Evolutionary conservation across 306 rosid species (phyloP).

Genomic region (Dalbergia oliveri): DNA sequence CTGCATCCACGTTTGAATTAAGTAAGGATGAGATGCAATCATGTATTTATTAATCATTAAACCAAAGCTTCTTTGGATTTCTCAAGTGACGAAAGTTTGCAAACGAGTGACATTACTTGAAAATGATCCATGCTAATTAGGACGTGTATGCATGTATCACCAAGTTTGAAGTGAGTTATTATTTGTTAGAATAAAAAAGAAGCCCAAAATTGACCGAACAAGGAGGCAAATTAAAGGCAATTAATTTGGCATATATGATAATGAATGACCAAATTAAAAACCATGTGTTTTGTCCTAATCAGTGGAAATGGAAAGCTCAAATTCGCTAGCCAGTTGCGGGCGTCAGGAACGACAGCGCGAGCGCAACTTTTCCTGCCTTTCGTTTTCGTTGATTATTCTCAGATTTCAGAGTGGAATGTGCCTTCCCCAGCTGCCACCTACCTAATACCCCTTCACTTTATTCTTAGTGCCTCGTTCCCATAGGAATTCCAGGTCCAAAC

Average conservation of each 20-base stretch:
- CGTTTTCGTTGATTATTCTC: background rate
- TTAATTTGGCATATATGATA: background rate
- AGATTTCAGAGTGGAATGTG: background rate
- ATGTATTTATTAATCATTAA: background rate
- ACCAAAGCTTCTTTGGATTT: conserved; percentile 1
- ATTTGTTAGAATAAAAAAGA: background rate
- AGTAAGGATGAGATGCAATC: background rate
- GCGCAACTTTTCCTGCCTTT: background rate
- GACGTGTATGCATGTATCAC: background rate
- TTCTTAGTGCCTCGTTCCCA: background rate
- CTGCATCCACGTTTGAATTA: conserved; percentile 1
- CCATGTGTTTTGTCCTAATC: background rate
- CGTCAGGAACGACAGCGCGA: conserved; percentile 15
- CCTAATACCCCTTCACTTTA: background rate
- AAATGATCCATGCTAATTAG: background rate
- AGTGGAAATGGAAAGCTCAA: background rate
- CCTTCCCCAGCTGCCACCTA: conserved; percentile 3
- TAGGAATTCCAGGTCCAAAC: background rate
- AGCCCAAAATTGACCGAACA: background rate
- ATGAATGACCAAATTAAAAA: background rate
- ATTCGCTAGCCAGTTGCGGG: background rate
- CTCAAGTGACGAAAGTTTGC: background rate
- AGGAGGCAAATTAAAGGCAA: background rate
- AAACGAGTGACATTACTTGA: background rate
- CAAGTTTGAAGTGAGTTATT: background rate